Conservation (phyloP, 495 filamentous ascomycete species). For the Achaetomiella virescens region DNA sequence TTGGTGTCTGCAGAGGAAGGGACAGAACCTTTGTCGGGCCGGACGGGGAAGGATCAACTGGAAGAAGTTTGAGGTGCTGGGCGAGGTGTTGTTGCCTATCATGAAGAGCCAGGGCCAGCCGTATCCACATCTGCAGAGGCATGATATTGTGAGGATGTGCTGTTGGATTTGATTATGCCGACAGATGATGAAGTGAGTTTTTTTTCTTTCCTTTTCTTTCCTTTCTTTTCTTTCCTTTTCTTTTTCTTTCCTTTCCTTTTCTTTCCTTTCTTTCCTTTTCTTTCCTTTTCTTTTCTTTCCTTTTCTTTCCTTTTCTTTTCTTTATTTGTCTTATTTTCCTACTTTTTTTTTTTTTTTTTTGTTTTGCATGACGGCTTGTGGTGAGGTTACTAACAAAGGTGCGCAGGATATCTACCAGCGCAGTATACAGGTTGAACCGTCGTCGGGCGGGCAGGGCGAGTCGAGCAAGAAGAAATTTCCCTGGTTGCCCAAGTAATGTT, state of each 20-base stretch:
- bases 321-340: background rate
- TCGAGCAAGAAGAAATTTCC: conserved; percentile 50
- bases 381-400: background rate
- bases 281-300: too few relatives aligned
- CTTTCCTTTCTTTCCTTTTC: too few relatives aligned
- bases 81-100: conserved; percentile 81
- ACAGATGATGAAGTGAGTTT: conserved; percentile 55
- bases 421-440: conserved; percentile 49
- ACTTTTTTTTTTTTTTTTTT: background rate
- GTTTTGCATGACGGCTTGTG: background rate
- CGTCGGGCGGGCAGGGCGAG: conserved; percentile 31
- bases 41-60: conserved; percentile 80
- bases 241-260: too few relatives aligned
- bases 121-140: conserved; percentile 62
- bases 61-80: conserved; percentile 97
- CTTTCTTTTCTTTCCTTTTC: background rate
- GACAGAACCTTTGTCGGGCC: conserved; percentile 75
- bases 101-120: conserved; percentile 84
- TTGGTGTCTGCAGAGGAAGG: conserved; percentile 88
- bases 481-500: conserved; percentile 46
- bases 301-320: background rate
- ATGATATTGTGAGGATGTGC: conserved; percentile 62
- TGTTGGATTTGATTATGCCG: conserved; percentile 58
- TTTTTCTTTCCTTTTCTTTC: background rate
- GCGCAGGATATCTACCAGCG: conserved; percentile 57